Conservation (phyloP, 345 rosid species). For the Euphorbia lathyris region DNA sequence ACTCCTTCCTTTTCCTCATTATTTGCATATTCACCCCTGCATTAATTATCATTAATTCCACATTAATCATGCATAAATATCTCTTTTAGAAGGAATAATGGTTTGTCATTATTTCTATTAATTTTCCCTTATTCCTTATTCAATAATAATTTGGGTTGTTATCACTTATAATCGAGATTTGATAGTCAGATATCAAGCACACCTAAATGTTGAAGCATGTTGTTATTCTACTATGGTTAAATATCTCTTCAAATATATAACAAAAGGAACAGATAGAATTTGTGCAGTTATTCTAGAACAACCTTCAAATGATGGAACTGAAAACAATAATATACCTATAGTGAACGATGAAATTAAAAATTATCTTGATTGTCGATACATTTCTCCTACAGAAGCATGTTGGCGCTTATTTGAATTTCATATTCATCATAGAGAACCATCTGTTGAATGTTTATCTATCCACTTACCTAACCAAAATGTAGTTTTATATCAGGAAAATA, state of each 20-base stretch:
- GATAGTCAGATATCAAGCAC: neutral
- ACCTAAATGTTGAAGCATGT: neutral
- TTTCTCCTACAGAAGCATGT: neutral
- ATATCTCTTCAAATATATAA: neutral
- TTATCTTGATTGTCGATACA: neutral
- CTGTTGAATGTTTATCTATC: neutral
- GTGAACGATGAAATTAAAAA: neutral
- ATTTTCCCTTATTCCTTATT: too few relatives aligned
- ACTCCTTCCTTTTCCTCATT: too few relatives aligned
- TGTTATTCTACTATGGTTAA: neutral
- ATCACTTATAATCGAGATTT: neutral
- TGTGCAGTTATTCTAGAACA: neutral
- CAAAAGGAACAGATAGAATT: neutral
- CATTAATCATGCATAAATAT: too few relatives aligned
- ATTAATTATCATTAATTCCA: too few relatives aligned
- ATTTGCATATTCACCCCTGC: too few relatives aligned
- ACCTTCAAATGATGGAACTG: too few relatives aligned
- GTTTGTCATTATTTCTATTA: too few relatives aligned
- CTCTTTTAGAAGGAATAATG: too few relatives aligned
- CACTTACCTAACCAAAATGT: neutral
- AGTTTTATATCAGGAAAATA: neutral
- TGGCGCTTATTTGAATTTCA: neutral
- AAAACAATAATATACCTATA: neutral
- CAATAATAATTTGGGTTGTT: too few relatives aligned
- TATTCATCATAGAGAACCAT: neutral